Percentiles rank a stretch among this genome's conserved stretches.
Conservation (phyloP, 345 rosid genomes). For the Pelargonium nanum region DNA sequence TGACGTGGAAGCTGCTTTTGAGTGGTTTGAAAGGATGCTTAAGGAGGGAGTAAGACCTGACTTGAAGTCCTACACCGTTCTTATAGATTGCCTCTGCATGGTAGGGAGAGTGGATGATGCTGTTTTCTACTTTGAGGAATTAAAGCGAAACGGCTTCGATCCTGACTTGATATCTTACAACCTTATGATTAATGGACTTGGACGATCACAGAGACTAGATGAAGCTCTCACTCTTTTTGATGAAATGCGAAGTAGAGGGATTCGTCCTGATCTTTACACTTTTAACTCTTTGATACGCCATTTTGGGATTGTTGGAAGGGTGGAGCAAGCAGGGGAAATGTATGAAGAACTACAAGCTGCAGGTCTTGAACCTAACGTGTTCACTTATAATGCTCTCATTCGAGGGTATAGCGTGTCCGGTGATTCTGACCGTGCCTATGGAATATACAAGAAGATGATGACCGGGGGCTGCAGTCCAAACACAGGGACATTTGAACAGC, state of each 20-base stretch:
- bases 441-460: slow-evolving; percentile 72
- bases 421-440: slow-evolving; percentile 52
- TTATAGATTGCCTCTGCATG: slow-evolving; percentile 62
- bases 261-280: slow-evolving; percentile 67
- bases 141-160: slow-evolving; percentile 50
- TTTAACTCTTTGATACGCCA: slow-evolving; percentile 67
- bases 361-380: slow-evolving; percentile 75
- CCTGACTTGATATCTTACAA: slow-evolving; percentile 67
- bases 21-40: slow-evolving; percentile 57
- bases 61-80: slow-evolving; percentile 72
- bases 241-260: slow-evolving; percentile 56
- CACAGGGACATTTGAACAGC: slow-evolving; percentile 73
- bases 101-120: slow-evolving; percentile 74
- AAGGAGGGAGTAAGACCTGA: slow-evolving; percentile 82
- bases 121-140: slow-evolving; percentile 46
- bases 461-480: slow-evolving; percentile 76
- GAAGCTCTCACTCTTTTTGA: slow-evolving; percentile 55
- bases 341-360: slow-evolving; percentile 44
- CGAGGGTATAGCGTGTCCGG: slow-evolving; percentile 68
- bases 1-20: slow-evolving; percentile 53
- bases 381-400: slow-evolving; percentile 79
- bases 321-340: slow-evolving; percentile 53
- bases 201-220: slow-evolving; percentile 47
- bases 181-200: slow-evolving; percentile 67
- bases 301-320: slow-evolving; percentile 56